Evolutionary conservation across 2,329 filamentous ascomycete species (phyloP), one percentile per base, ranked within the genome.

Genomic region (Beauveria asiatica): DNA sequence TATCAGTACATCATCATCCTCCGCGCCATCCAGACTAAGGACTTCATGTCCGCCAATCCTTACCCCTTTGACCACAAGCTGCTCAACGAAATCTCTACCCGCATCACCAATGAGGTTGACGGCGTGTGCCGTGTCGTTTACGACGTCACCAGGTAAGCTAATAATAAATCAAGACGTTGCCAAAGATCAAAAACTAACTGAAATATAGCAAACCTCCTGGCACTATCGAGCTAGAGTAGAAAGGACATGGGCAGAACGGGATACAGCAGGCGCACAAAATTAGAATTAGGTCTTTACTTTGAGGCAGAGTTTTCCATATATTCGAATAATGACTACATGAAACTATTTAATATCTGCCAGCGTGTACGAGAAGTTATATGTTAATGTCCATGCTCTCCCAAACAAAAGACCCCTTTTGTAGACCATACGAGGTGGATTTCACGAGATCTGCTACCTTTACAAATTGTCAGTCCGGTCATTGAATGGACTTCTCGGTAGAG

Each of bases 171-270:
- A 11, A 30, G 19, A 9, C 25, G 9, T 2, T 19, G 42, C 0
- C 17, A 33, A 33, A 13, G 33, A 6, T 51, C 4, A 9, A 23
- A 41, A 21, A 23, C 57, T 60, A 19, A 63, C 33, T 63, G 27
- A 52, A 44, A 30, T 62, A 58, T 64, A 70, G 82, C 71, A 88
- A 88, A 75, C 84, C 85, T 55, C 85, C 85, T 52, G 85, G 83
- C 62, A 90, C 87, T 2, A 90, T 90, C 69, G 88, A 90, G 76
- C 82, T 90, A 77, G 86, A 90, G 75, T 90, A 82, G 54, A 53
- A 10, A 4, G 9, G 9, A 2, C 8, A 19, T 37, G 27, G n/a
- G 6, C 8, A 16, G 16, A 7, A 33, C 8, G 27, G 13, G 19
- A 21, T 37, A 37, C 9, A 23, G 37, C 17, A 13, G 49, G 49